phyloP scores from a whole-genome alignment of 768 basidiomycete species.

The Saitozyma sp. region DNA sequence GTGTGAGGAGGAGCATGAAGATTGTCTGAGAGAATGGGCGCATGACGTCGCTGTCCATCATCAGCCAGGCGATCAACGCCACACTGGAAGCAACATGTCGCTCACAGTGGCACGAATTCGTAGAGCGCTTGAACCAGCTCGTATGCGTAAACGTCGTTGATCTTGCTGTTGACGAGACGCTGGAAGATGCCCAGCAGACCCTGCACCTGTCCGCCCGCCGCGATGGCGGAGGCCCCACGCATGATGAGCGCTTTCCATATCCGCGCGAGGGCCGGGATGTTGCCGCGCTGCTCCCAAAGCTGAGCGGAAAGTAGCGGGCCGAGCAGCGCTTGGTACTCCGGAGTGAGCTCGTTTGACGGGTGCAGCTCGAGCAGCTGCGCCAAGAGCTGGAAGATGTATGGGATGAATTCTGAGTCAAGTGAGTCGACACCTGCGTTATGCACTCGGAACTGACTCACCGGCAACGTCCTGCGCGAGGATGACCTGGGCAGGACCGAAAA shows the following conservation, averaged over 20 bases:
- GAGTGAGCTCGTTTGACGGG: slow-evolving; percentile 60
- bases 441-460: slow-evolving; percentile 59
- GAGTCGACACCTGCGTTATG: background rate
- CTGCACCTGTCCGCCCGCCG: slow-evolving; percentile 68
- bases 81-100: slow-evolving; percentile 22
- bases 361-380: slow-evolving; percentile 93
- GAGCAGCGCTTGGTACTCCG: slow-evolving; percentile 74
- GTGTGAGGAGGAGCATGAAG: slow-evolving; percentile 72
- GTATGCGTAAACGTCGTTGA: slow-evolving; percentile 86
- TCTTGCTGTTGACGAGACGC: slow-evolving; percentile 78
- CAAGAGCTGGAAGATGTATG: slow-evolving; percentile 94
- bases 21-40: slow-evolving; percentile 70
- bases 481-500: slow-evolving; percentile 83
- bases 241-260: slow-evolving; percentile 79
- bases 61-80: background rate
- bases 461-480: slow-evolving; percentile 92
- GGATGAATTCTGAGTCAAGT: slow-evolving; percentile 75
- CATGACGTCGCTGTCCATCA: slow-evolving; percentile 61
- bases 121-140: slow-evolving; percentile 80
- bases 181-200: slow-evolving; percentile 88
- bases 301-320: slow-evolving; percentile 79
- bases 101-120: slow-evolving; percentile 72
- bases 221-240: slow-evolving; percentile 69
- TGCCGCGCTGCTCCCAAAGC: slow-evolving; percentile 91
- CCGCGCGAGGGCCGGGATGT: slow-evolving; percentile 87